A percentile compares a stretch with the other conserved stretches of the same genome.
Conservation (phyloP, 805 yeast species). For the Lipomyces yamadae region DNA sequence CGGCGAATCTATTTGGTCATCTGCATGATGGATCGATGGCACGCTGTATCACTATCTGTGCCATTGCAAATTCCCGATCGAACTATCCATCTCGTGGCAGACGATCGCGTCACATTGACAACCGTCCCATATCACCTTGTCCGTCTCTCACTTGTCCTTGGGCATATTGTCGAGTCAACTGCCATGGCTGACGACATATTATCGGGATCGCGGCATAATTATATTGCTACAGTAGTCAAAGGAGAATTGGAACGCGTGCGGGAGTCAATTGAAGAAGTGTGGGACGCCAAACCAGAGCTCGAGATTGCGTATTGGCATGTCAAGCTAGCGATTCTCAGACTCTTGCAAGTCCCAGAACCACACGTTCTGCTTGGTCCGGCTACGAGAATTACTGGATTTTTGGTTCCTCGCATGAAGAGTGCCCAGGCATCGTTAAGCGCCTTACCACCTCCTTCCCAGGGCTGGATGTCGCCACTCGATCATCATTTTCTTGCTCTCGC, state of each 20-base stretch:
- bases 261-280: conserved; percentile 38
- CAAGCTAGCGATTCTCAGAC: conserved; percentile 30
- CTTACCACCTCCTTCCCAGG: conserved; percentile 19
- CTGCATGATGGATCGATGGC: conserved; percentile 42
- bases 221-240: conserved; percentile 26
- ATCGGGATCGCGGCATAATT: conserved; percentile 14
- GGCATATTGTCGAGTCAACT: conserved; percentile 36
- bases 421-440: conserved; percentile 23
- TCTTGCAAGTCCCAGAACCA: conserved; percentile 32
- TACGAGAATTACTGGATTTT: conserved; percentile 27
- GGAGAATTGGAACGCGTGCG: conserved; percentile 40
- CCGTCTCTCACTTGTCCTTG: conserved; percentile 38
- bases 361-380: conserved; percentile 37
- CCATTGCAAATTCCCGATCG: conserved; percentile 41
- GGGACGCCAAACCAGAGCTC: conserved; percentile 35
- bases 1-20: conserved; percentile 42
- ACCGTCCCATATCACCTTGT: conserved; percentile 31
- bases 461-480: conserved; percentile 15
- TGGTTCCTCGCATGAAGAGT: conserved; percentile 13
- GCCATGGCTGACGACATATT: conserved; percentile 20
- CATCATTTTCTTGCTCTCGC: conserved; percentile 39
- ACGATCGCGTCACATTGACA: conserved; percentile 29
- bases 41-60: conserved; percentile 37
- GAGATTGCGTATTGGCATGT: conserved; percentile 37
- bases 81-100: conserved; percentile 35